phyloP scores from a whole-genome alignment of 148 eudicot genomes.

The Spergularia bocconei region DNA sequence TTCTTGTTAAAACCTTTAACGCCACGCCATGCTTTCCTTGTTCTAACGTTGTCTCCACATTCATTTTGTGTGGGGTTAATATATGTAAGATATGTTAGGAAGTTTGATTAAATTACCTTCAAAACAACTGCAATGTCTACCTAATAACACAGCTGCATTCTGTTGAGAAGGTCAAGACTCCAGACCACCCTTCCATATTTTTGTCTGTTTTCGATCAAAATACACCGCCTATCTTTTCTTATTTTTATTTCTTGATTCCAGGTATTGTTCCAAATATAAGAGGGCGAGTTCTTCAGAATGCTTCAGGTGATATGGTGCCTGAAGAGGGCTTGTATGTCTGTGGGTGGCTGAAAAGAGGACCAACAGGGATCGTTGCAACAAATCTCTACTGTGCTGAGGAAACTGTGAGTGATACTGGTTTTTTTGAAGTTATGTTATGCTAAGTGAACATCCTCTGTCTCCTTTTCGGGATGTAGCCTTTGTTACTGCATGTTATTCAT shows the following conservation, averaged over 20 bases:
- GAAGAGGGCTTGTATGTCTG: slow-evolving; percentile 78
- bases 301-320: slow-evolving; percentile 32
- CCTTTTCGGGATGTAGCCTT: not conserved
- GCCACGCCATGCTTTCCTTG: no score
- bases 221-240: not conserved
- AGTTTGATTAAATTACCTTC: not conserved
- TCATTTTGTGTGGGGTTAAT: not conserved
- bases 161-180: not conserved
- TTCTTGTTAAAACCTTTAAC: no score
- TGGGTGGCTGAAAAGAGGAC: slow-evolving; percentile 98
- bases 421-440: not conserved
- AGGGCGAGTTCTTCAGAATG: slow-evolving; percentile 62
- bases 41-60: not conserved
- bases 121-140: not conserved
- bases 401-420: slow-evolving; percentile 52
- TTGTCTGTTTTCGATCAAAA: not conserved
- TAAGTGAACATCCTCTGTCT: not conserved
- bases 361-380: slow-evolving; percentile 90
- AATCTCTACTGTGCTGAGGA: slow-evolving; percentile 93
- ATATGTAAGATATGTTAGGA: not conserved
- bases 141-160: not conserved
- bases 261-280: slow-evolving; percentile 80
- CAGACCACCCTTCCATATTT: not conserved
- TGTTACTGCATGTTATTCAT: not conserved
- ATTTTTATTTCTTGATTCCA: slow-evolving; percentile 26